Evolutionary conservation across 257 asterid genomes (phyloP), one percentile per base, ranked within the genome.

Genomic region (Prunella vulgaris): DNA sequence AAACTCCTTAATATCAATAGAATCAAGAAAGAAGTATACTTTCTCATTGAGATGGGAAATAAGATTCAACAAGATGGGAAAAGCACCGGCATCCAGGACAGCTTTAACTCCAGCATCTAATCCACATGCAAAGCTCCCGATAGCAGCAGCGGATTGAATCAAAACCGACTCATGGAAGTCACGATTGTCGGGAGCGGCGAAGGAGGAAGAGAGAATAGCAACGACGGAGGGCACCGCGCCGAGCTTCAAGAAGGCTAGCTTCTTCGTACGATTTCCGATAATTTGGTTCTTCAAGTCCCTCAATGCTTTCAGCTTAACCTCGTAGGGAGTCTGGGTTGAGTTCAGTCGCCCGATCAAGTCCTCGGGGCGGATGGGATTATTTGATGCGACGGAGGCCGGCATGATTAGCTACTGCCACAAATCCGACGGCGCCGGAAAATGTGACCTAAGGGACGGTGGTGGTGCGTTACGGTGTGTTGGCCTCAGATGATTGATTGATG

Each of bases 81-180:
- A 86, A 25, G 92, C 96, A 51, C 98, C 93, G n/a, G 90, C 90
- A 35, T 87, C 93, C 67, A 93, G 74, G n/a, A 93, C 97, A 33
- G 97, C 95, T 80, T 82, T 72, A 37, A 87, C 96, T 25, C 98
- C 98, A 0, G 79, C 82, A 70, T 85, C 93, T 51, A 93, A 79
- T 33, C 98, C 96, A 74, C 97, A 93, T 18, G 98, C 96, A 42
- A 93, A 93, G 84, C 98, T 93, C 21, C 97, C 98, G 21, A 93
- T 79, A 10, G 81, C 87, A 13, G 95, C 97, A 3, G 93, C 96
- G 4, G 90, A 82, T 71, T 93, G 96, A 76, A 93, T 77, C 72
- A 90, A 66, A 0, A 88, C 73, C 10, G 85, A 69, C 15, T 80
- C 90, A 38, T 81, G 85, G 57, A 82, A 81, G 68, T 80, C 85